Evolutionary conservation across 2,329 filamentous ascomycete species (phyloP).

Genomic region (Chaetomiaceae sp.): DNA sequence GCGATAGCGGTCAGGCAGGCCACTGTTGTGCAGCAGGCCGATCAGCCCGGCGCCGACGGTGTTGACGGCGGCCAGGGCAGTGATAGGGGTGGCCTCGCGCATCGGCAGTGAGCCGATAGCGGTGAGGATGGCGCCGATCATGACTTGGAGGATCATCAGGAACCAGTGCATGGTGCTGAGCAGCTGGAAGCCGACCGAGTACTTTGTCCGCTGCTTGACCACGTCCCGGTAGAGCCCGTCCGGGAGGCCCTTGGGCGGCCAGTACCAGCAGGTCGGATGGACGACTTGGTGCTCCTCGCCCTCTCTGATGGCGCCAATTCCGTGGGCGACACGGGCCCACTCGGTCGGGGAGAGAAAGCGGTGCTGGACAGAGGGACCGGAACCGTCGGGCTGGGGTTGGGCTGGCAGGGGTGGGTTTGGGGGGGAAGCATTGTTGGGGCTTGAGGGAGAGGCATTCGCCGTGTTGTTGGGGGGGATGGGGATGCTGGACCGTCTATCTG

Average conservation of each 20-base stretch:
- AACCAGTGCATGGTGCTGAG: slow-evolving; percentile 41
- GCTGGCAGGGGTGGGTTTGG: slow-evolving; percentile 2
- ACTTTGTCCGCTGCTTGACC: slow-evolving; percentile 41
- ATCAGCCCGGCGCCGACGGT: slow-evolving; percentile 47
- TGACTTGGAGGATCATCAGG: slow-evolving; percentile 45
- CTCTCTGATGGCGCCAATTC: slow-evolving; percentile 40
- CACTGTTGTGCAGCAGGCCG: slow-evolving; percentile 50
- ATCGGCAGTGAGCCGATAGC: slow-evolving; percentile 43
- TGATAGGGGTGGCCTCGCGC: slow-evolving; percentile 39
- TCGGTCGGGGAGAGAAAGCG: slow-evolving; percentile 41
- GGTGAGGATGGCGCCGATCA: slow-evolving; percentile 45
- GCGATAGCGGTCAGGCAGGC: slow-evolving; percentile 47
- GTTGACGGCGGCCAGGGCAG: slow-evolving; percentile 46
- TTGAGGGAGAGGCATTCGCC: slow-evolving; percentile 4
- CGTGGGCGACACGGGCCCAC: slow-evolving; percentile 42
- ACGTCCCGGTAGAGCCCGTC: slow-evolving; percentile 47
- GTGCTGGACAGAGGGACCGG: slow-evolving; percentile 24
- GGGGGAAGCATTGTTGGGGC: too few species aligned
- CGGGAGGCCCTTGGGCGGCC: slow-evolving; percentile 44
- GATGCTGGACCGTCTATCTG: slow-evolving; percentile 19
- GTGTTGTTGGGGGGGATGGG: slow-evolving; percentile 14
- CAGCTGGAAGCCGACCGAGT: slow-evolving; percentile 40
- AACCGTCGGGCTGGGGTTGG: slow-evolving; percentile 5
- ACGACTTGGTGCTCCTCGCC: slow-evolving; percentile 43
- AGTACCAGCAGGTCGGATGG: slow-evolving; percentile 39